phyloP scores from a whole-genome alignment of 129 eudicot genomes.

The Saussurea involucrata region DNA sequence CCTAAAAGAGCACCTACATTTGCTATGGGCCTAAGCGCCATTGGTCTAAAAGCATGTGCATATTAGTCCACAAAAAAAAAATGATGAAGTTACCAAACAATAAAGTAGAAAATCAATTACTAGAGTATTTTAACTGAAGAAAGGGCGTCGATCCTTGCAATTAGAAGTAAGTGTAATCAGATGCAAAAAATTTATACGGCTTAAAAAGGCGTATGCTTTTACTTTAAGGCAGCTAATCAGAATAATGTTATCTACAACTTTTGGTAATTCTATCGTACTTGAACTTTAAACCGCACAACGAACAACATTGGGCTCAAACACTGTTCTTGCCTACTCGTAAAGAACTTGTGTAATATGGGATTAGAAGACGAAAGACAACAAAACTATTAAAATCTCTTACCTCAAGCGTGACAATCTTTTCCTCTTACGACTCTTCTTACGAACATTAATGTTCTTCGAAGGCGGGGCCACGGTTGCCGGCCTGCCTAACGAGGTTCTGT shows the following conservation, averaged over 20 bases:
- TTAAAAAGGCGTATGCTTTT: not conserved
- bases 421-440: conserved; percentile 66
- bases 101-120: not conserved
- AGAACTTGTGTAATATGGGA: not conserved
- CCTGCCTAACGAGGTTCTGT: conserved; percentile 48
- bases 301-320: not conserved
- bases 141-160: not conserved
- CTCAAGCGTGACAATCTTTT: conserved; percentile 64
- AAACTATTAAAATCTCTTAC: conserved; percentile 22
- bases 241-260: not conserved
- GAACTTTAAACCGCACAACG: not conserved
- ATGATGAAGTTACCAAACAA: not conserved
- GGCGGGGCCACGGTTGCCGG: conserved; percentile 22
- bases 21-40: not conserved
- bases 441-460: conserved; percentile 22
- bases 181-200: not conserved
- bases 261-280: not conserved
- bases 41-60: not conserved
- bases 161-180: not conserved
- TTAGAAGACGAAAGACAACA: not conserved
- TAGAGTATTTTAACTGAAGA: not conserved
- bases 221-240: not conserved
- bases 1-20: not conserved
- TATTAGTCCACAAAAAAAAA: not conserved
- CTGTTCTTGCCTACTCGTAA: not conserved